Evolutionary conservation across 148 eudicot species (phyloP).

Genomic region (Heliosperma pusillum): DNA sequence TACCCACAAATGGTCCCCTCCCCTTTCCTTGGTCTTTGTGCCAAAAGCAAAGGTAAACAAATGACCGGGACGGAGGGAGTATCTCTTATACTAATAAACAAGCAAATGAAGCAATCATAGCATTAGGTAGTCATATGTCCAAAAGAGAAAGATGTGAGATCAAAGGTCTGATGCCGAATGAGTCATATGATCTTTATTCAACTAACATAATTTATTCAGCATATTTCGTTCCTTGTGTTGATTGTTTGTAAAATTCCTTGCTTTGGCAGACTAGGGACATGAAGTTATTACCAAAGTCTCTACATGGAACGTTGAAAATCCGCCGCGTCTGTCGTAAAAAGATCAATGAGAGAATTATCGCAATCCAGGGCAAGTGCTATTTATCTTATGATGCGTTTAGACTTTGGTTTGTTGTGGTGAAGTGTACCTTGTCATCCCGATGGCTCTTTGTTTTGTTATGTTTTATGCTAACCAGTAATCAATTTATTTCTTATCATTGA

Average conservation of each 20-base stretch:
- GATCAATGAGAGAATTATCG: constrained; percentile 71
- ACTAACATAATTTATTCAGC: neutral
- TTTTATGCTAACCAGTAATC: neutral
- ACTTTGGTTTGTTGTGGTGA: neutral
- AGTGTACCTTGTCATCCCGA: neutral
- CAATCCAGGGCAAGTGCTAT: constrained; percentile 52
- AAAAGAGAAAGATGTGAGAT: too few species aligned
- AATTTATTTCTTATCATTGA: neutral
- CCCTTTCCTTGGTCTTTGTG: too few species aligned
- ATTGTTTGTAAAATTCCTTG: constrained; percentile 8
- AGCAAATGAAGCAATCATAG: too few species aligned
- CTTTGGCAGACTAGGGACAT: constrained; percentile 72
- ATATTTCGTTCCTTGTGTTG: neutral
- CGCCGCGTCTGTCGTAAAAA: constrained; percentile 75
- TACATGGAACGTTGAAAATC: constrained; percentile 43
- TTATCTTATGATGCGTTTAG: neutral
- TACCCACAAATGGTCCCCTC: too few species aligned
- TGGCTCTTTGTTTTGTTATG: neutral
- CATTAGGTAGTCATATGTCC: too few species aligned
- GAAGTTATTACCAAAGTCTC: constrained; percentile 61
- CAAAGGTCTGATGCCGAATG: neutral
- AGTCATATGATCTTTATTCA: neutral
- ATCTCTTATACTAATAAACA: too few species aligned
- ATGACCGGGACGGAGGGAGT: too few species aligned
- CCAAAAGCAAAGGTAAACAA: too few species aligned